phyloP scores from a whole-genome alignment of 345 rosid genomes.

The Heritiera littoralis region DNA sequence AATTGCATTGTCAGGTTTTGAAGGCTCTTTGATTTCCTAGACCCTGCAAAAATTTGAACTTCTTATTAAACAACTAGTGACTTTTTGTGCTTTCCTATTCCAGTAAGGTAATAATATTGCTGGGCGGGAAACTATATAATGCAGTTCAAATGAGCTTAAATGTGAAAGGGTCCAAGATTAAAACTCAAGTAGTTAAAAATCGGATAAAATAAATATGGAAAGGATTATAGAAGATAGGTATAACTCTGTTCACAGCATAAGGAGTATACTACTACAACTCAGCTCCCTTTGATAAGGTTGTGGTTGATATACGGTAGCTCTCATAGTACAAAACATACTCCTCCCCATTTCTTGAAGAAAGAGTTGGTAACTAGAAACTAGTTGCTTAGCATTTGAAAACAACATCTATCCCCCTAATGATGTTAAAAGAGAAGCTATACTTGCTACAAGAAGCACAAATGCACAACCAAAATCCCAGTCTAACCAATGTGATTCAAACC shows the following conservation, averaged over 20 bases:
- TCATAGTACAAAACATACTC: neutral
- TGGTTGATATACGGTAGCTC: neutral
- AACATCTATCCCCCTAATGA: neutral
- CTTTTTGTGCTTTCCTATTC: too few species aligned
- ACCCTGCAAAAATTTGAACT: too few species aligned
- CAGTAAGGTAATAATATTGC: too few species aligned
- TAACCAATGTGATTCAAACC: neutral
- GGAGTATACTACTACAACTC: neutral
- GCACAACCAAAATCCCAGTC: neutral
- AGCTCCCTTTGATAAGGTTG: conserved; percentile 5
- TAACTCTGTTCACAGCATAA: neutral
- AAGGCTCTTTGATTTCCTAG: too few species aligned
- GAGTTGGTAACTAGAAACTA: neutral
- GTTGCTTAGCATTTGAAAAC: neutral
- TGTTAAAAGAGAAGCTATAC: conserved; percentile 5
- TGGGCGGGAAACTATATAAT: too few species aligned
- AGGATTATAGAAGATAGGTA: too few species aligned
- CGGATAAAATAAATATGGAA: too few species aligned
- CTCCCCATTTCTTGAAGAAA: neutral
- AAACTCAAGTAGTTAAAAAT: too few species aligned
- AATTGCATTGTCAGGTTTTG: too few species aligned
- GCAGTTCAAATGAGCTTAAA: too few species aligned
- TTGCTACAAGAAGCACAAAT: neutral
- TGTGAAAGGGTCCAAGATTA: too few species aligned
- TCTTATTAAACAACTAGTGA: too few species aligned